Percentiles rank a stretch among this genome's conserved stretches.
These are phyloP conservation scores for Trypethelium eluteriae DNA, from an alignment of 495 filamentous ascomycete genomes.

Conservation along the genomic window DNA sequence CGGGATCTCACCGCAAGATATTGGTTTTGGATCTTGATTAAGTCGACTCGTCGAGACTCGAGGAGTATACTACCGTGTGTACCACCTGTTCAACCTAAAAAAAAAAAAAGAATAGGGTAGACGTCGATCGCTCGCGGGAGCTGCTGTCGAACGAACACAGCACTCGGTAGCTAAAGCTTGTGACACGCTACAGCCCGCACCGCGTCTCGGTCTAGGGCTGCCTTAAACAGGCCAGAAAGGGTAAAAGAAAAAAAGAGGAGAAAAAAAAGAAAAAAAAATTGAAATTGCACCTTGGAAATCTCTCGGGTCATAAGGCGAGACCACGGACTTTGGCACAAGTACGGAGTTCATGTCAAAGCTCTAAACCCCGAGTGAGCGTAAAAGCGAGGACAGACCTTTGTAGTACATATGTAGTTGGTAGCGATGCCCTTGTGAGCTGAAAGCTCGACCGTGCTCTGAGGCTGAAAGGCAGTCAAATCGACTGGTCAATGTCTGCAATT, in stretches of 20 bases:
- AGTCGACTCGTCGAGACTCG: neutral
- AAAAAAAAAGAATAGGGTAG: neutral
- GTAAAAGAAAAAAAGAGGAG: neutral
- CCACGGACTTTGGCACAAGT: no score
- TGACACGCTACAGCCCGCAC: conserved; percentile 1
- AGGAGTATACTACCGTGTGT: neutral
- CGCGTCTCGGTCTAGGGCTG: neutral
- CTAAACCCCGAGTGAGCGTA: no score
- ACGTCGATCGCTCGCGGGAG: neutral
- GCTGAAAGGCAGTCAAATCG: no score
- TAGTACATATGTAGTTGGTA: no score
- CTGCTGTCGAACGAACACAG: neutral
- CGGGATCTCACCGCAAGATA: neutral
- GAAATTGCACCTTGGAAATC: no score
- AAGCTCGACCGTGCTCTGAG: no score
- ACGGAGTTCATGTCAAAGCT: no score
- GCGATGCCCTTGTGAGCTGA: no score
- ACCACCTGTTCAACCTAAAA: no score
- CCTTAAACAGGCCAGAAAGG: neutral
- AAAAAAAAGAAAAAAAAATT: neutral
- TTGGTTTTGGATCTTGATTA: neutral
- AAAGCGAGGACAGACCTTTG: no score
- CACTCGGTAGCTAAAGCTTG: neutral
- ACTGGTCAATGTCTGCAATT: no score
- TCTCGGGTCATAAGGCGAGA: no score